phyloP scores from a whole-genome alignment of 768 basidiomycete species.

The Dioszegia aurantiaca region DNA sequence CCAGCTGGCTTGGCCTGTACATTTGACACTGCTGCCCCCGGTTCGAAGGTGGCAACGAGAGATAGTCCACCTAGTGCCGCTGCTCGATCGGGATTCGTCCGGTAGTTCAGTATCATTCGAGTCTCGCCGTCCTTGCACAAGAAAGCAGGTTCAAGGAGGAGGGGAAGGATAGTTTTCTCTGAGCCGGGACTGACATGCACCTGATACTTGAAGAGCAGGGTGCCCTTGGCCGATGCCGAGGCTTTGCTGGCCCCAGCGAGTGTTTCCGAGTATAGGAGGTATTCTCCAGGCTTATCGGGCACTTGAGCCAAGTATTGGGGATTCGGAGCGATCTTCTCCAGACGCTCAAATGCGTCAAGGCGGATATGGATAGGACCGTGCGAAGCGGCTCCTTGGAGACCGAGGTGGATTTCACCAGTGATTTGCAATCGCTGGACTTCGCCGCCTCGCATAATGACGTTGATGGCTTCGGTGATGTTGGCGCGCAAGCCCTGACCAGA shows the following conservation, averaged over 20 bases:
- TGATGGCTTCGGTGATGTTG: constrained; percentile 53
- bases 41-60: constrained; percentile 47
- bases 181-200: constrained; percentile 47
- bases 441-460: constrained; percentile 51
- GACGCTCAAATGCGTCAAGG: constrained; percentile 48
- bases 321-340: constrained; percentile 56
- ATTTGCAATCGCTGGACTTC: constrained; percentile 51
- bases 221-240: constrained; percentile 25
- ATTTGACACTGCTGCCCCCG: constrained; percentile 38
- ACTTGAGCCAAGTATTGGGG: constrained; percentile 49
- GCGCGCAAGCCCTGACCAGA: constrained; percentile 49
- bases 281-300: constrained; percentile 51
- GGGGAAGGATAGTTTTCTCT: constrained; percentile 38
- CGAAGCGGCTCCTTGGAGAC: constrained; percentile 15
- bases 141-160: constrained; percentile 53
- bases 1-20: constrained; percentile 55
- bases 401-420: constrained; percentile 53
- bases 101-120: constrained; percentile 53
- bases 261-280: constrained; percentile 47
- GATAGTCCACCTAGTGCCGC: constrained; percentile 37
- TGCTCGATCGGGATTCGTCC: constrained; percentile 25
- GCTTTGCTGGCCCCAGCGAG: constrained; percentile 30
- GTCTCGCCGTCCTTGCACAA: constrained; percentile 52
- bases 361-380: constrained; percentile 48
- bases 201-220: constrained; percentile 54